A percentile compares a stretch with the other conserved stretches of the same genome.
phyloP scores from a whole-genome alignment of 805 yeast species.

The Saccharomycopsis vini region DNA sequence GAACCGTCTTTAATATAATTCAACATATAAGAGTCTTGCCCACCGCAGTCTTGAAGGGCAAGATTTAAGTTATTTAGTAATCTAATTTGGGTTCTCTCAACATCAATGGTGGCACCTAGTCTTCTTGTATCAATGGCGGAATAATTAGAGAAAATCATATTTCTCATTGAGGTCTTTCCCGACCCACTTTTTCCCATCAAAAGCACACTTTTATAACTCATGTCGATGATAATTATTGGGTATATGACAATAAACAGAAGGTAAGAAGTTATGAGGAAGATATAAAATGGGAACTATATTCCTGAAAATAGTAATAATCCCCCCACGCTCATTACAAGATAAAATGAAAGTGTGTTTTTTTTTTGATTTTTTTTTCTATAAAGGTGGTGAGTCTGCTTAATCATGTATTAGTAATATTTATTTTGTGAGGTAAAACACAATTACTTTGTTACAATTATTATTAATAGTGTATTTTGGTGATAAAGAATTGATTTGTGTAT shows the following conservation, averaged over 20 bases:
- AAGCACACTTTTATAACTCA: conserved; percentile 25
- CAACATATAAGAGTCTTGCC: conserved; percentile 94
- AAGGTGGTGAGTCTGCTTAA: not conserved
- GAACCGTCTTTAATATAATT: conserved; percentile 44
- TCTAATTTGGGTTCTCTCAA: conserved; percentile 91
- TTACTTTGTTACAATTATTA: not conserved
- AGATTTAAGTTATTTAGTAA: conserved; percentile 92
- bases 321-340: too few relatives aligned
- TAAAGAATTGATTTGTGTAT: too few relatives aligned
- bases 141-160: conserved; percentile 90
- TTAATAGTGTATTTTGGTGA: too few relatives aligned
- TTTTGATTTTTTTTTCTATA: too few relatives aligned
- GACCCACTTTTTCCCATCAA: conserved; percentile 89
- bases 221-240: not conserved
- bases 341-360: not conserved
- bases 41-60: conserved; percentile 97
- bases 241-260: not conserved
- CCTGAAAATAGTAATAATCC: too few relatives aligned
- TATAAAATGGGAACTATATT: not conserved
- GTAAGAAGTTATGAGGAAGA: not conserved
- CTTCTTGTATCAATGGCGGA: conserved; percentile 95
- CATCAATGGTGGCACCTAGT: conserved; percentile 94
- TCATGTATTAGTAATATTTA: too few relatives aligned
- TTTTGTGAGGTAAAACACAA: too few relatives aligned
- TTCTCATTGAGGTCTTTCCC: conserved; percentile 95